Evolutionary conservation across 208 protist genomes (phyloP).

Genomic region (Leishmania martiniquensis): DNA sequence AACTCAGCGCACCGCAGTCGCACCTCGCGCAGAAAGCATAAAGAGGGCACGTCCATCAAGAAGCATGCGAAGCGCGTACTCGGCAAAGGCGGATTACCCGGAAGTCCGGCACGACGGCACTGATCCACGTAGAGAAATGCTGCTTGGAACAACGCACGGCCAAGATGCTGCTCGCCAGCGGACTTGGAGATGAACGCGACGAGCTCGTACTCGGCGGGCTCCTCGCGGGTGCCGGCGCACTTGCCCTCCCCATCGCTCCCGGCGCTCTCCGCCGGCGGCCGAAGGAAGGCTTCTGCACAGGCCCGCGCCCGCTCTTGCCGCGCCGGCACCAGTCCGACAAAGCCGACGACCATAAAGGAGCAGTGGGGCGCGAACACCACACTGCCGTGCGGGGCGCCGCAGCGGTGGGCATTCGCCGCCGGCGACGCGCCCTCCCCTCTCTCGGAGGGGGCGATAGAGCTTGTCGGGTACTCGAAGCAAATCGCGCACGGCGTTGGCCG

Average conservation of each 20-base stretch:
- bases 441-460: slow-evolving; percentile 21
- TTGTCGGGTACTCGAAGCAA: slow-evolving; percentile 40
- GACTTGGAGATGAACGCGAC: slow-evolving; percentile 56
- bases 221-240: neutral
- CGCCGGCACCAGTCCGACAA: slow-evolving; percentile 28
- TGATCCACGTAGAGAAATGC: slow-evolving; percentile 43
- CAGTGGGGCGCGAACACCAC: slow-evolving; percentile 16
- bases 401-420: neutral
- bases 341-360: slow-evolving; percentile 26
- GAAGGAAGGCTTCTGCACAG: neutral
- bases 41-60: slow-evolving; percentile 43
- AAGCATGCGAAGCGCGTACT: slow-evolving; percentile 45
- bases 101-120: slow-evolving; percentile 22
- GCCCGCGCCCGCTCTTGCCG: neutral
- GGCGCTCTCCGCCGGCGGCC: slow-evolving; percentile 12
- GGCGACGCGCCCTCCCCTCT: slow-evolving; percentile 15
- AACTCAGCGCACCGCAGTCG: slow-evolving; percentile 30
- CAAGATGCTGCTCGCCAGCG: slow-evolving; percentile 47
- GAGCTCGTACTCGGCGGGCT: slow-evolving; percentile 17
- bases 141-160: slow-evolving; percentile 43
- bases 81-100: slow-evolving; percentile 25
- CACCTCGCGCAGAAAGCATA: slow-evolving; percentile 54
- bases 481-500: slow-evolving; percentile 49
- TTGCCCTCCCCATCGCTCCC: neutral
- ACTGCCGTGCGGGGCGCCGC: slow-evolving; percentile 18